phyloP scores from a whole-genome alignment of 345 rosid genomes.

The Conringia planisiliqua region DNA sequence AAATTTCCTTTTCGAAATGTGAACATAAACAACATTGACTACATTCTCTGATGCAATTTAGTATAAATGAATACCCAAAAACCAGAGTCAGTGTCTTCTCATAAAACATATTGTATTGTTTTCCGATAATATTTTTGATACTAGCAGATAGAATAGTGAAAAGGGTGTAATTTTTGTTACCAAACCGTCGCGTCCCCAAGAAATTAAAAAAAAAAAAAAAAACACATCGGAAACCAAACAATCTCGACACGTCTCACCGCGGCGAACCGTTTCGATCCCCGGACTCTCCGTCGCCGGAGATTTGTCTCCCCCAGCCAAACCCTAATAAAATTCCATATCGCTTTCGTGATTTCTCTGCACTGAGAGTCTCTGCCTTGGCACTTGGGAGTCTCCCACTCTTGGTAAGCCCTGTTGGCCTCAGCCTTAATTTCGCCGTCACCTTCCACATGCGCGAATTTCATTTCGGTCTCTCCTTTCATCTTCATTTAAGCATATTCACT shows the following conservation, averaged over 20 bases:
- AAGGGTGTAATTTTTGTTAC: not conserved
- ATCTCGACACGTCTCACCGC: constrained; percentile 17
- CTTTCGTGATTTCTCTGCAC: not conserved
- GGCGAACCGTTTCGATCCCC: constrained; percentile 28
- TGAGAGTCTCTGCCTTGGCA: not conserved
- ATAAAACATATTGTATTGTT: not conserved
- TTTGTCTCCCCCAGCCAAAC: not conserved
- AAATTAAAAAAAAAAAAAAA: too few species aligned
- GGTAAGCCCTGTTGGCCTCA: constrained; percentile 18
- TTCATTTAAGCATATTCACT: not conserved
- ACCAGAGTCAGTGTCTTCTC: not conserved
- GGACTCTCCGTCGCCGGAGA: constrained; percentile 24
- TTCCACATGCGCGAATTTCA: not conserved
- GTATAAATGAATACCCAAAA: not conserved
- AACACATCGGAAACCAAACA: constrained; percentile 26
- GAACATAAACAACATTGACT: not conserved
- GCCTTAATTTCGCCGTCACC: not conserved
- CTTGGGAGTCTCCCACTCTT: not conserved
- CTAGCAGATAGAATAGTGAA: not conserved
- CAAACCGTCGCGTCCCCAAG: not conserved
- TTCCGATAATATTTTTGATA: not conserved
- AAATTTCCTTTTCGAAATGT: not conserved
- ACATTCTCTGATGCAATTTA: not conserved
- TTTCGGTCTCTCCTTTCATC: not conserved
- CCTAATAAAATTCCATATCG: not conserved